Percentiles rank a stretch among this genome's conserved stretches.
phyloP scores from a whole-genome alignment of 1,284 basidiomycete genomes.

The Marasmius oreades region DNA sequence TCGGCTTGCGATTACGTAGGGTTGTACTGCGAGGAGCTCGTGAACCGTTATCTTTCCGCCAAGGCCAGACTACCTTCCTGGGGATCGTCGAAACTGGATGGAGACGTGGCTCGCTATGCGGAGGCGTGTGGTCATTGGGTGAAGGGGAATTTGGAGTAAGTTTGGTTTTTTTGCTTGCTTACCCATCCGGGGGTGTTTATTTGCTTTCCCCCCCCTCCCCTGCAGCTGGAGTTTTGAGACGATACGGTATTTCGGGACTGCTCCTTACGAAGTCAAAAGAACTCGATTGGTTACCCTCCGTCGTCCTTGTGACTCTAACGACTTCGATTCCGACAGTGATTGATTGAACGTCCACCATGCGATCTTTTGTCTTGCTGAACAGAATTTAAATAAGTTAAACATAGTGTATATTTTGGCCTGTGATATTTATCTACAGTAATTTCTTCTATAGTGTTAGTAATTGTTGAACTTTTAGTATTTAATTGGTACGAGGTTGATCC shows the following conservation, averaged over 20 bases:
- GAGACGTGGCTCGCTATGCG: conserved; percentile 44
- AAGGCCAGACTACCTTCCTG: conserved; percentile 46
- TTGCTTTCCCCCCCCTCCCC: conserved; percentile 21
- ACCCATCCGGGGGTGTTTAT: conserved; percentile 5
- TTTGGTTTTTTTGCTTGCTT: conserved; percentile 9
- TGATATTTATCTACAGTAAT: not conserved
- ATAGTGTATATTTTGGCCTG: not conserved
- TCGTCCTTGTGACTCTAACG: conserved; percentile 23
- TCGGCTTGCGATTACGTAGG: conserved; percentile 59
- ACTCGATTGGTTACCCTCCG: conserved; percentile 42
- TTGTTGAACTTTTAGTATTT: too few species aligned
- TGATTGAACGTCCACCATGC: not conserved
- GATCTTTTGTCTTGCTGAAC: too few species aligned
- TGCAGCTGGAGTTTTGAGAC: conserved; percentile 56
- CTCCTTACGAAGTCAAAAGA: conserved; percentile 41
- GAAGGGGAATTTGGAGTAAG: conserved; percentile 44
- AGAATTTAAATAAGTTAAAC: too few species aligned
- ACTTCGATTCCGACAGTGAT: conserved; percentile 6
- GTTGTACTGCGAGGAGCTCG: conserved; percentile 44
- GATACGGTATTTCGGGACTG: conserved; percentile 51
- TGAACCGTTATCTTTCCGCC: conserved; percentile 45
- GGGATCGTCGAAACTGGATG: conserved; percentile 39
- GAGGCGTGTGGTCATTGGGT: conserved; percentile 48
- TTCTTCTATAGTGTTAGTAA: not conserved
- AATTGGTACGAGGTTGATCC: too few species aligned